Percentiles rank a stretch among this genome's conserved stretches.
Evolutionary conservation across 352 stramenopile species (phyloP).

Genomic region (Discostella stelligera): DNA sequence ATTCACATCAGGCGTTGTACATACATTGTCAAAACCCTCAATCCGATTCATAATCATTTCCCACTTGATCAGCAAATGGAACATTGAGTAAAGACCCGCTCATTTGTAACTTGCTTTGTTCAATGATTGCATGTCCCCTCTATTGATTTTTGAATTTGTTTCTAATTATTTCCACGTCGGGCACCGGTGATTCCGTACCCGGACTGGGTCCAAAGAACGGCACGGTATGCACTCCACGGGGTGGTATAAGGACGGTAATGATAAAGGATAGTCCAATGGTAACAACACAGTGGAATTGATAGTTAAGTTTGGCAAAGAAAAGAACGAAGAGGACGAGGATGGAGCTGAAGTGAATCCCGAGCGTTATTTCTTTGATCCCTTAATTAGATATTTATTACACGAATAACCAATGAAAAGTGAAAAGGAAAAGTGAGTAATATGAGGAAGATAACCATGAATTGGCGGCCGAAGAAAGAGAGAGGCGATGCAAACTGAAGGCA

Average conservation of each 20-base stretch:
- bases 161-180: neutral
- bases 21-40: no score
- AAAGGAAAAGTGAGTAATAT: no score
- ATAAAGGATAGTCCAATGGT: neutral
- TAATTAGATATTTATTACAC: neutral
- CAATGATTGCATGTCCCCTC: no score
- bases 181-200: neutral
- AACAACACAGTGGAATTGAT: neutral
- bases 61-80: no score
- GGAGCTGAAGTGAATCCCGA: neutral
- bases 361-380: neutral
- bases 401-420: neutral
- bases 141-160: neutral
- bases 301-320: neutral
- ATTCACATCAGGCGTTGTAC: no score
- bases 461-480: neutral
- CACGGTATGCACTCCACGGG: neutral
- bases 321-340: neutral
- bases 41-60: no score
- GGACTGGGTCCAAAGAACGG: neutral
- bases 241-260: neutral
- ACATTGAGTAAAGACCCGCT: no score
- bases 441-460: neutral
- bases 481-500: no score
- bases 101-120: no score